A percentile compares a stretch with the other conserved stretches of the same genome.
phyloP scores from a whole-genome alignment of 2,329 filamentous ascomycete species.

The Sclerotinia trifoliorum region DNA sequence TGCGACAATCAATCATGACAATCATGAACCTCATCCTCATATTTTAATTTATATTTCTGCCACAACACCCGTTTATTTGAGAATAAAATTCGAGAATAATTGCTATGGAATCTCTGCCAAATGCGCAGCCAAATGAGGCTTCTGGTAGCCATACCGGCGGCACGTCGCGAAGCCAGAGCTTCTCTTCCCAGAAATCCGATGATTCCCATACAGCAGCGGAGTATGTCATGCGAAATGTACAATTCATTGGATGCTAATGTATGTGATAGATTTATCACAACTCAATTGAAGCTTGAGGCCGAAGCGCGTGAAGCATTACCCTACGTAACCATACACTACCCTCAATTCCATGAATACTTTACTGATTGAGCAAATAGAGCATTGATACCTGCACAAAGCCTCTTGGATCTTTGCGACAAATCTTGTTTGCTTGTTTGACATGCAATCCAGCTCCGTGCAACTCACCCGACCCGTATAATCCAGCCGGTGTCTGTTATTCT shows the following conservation, averaged over 20 bases:
- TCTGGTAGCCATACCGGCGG: conserved; percentile 26
- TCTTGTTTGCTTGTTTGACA: conserved; percentile 87
- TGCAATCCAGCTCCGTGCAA: conserved; percentile 78
- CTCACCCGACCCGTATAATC: conserved; percentile 59
- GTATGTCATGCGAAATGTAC: conserved; percentile 30
- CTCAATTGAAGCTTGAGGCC: conserved; percentile 85
- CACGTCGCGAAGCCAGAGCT: conserved; percentile 53
- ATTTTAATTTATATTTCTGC: background rate
- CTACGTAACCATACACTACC: conserved; percentile 61
- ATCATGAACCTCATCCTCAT: background rate
- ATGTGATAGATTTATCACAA: conserved; percentile 71
- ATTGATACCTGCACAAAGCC: conserved; percentile 90
- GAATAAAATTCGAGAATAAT: background rate
- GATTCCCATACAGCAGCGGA: conserved; percentile 53
- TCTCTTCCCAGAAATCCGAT: conserved; percentile 53
- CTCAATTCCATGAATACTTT: background rate
- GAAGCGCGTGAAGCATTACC: conserved; percentile 94
- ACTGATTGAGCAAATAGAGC: conserved; percentile 55
- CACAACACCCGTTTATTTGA: background rate
- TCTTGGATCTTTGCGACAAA: conserved; percentile 85
- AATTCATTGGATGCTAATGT: background rate
- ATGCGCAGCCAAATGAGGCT: conserved; percentile 7
- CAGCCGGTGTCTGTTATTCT: conserved; percentile 90
- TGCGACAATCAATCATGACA: background rate
- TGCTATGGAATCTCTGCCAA: background rate